phyloP scores from a whole-genome alignment of 768 basidiomycete genomes.

The Chalciporus pseudorubinellus region DNA sequence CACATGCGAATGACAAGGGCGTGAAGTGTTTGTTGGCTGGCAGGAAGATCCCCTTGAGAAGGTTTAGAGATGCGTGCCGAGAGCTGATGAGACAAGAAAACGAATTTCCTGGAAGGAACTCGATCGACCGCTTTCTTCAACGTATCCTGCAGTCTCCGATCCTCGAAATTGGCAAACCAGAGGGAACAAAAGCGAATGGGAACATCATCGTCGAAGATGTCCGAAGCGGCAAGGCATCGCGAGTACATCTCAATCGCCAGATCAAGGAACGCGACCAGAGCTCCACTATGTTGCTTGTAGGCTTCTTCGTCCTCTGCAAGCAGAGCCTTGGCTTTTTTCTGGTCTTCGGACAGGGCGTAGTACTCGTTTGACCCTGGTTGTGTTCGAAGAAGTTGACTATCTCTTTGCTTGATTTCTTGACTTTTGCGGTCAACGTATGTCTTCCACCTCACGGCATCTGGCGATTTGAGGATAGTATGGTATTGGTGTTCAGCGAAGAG shows the following conservation, averaged over 20 bases:
- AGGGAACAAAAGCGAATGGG: constrained; percentile 83
- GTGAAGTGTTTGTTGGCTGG: constrained; percentile 61
- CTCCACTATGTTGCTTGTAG: constrained; percentile 39
- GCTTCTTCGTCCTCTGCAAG: constrained; percentile 53
- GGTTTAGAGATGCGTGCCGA: constrained; percentile 76
- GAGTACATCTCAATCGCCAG: constrained; percentile 87
- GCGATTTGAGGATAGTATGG: constrained; percentile 62
- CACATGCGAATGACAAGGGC: constrained; percentile 72
- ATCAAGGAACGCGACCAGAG: constrained; percentile 61
- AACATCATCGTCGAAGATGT: constrained; percentile 72
- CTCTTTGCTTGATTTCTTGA: constrained; percentile 60
- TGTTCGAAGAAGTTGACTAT: constrained; percentile 33
- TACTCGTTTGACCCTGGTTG: constrained; percentile 19
- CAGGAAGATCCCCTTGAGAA: constrained; percentile 23
- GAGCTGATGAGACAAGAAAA: constrained; percentile 91
- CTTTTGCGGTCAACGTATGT: constrained; percentile 71
- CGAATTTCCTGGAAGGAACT: constrained; percentile 84
- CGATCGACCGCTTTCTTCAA: constrained; percentile 48
- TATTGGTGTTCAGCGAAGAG: constrained; percentile 89
- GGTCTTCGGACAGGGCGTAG: constrained; percentile 35
- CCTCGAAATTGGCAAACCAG: constrained; percentile 87
- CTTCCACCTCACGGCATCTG: constrained; percentile 67
- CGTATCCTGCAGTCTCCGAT: constrained; percentile 43
- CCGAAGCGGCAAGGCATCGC: constrained; percentile 63
- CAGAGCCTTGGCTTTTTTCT: constrained; percentile 44